These are phyloP conservation scores for Amesomyces nigricolor DNA, from an alignment of 2,329 filamentous ascomycete species.

Conservation along the genomic window DNA sequence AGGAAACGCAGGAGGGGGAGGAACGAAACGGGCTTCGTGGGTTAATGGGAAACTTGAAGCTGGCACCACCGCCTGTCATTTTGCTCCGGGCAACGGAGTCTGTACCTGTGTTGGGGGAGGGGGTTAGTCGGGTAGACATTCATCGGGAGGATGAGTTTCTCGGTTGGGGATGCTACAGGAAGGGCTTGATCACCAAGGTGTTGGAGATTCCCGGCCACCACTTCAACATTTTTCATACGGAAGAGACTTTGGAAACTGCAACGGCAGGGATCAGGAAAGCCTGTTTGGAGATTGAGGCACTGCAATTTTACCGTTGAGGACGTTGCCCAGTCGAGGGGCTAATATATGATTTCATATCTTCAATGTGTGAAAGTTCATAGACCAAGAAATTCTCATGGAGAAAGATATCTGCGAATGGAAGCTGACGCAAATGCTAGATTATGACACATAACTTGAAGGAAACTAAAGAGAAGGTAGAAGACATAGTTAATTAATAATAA, in stretches of 20 bases:
- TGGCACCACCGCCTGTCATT: slow-evolving; percentile 36
- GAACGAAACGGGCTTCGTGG: not conserved
- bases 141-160: slow-evolving; percentile 38
- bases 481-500: too few relatives aligned
- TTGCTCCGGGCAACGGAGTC: slow-evolving; percentile 41
- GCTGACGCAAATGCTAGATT: too few relatives aligned
- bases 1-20: slow-evolving; percentile 3
- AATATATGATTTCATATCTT: too few relatives aligned
- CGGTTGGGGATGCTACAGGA: slow-evolving; percentile 46
- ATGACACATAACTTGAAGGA: too few relatives aligned
- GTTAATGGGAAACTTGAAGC: not conserved
- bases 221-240: slow-evolving; percentile 40
- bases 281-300: slow-evolving; percentile 23
- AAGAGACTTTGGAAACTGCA: slow-evolving; percentile 26
- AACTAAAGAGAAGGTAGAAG: too few relatives aligned
- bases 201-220: slow-evolving; percentile 49
- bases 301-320: not conserved
- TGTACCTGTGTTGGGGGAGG: slow-evolving; percentile 32
- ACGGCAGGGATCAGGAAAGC: slow-evolving; percentile 28
- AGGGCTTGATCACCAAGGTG: slow-evolving; percentile 39
- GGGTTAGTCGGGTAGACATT: slow-evolving; percentile 38
- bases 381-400: too few relatives aligned
- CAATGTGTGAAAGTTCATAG: too few relatives aligned
- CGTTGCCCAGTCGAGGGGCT: too few relatives aligned
- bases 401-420: too few relatives aligned